Percentiles rank a stretch among this genome's conserved stretches.
Evolutionary conservation across 371 early-diverging fungal genomes (phyloP).

Genomic region (Mucor racemosus): DNA sequence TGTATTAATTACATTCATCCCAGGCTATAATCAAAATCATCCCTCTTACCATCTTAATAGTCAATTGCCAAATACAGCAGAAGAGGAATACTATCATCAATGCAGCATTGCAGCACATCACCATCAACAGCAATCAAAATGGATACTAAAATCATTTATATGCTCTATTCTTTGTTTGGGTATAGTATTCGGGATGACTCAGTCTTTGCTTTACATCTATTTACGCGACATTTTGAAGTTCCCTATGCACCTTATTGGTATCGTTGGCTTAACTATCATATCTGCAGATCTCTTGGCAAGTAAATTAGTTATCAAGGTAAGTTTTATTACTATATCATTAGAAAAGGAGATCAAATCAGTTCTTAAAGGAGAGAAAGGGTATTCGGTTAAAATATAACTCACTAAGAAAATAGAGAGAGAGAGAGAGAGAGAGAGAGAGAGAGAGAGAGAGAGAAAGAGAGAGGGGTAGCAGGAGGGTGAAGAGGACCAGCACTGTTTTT

Average conservation of each 20-base stretch:
- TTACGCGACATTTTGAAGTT: slow-evolving; percentile 18
- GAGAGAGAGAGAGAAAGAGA: not conserved
- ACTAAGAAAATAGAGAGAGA: not conserved
- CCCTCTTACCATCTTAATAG: not conserved
- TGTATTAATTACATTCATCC: slow-evolving; percentile 15
- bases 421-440: not conserved
- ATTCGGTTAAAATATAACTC: not conserved
- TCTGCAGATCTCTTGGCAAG: slow-evolving; percentile 20
- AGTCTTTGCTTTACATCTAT: slow-evolving; percentile 18
- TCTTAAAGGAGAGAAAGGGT: too few species aligned
- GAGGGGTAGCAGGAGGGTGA: not conserved
- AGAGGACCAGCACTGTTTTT: not conserved
- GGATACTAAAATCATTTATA: slow-evolving; percentile 18
- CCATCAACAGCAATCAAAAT: slow-evolving; percentile 7
- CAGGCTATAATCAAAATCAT: slow-evolving; percentile 5
- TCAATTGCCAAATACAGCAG: not conserved
- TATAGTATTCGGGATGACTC: slow-evolving; percentile 23
- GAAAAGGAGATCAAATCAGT: not conserved
- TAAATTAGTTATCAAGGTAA: slow-evolving; percentile 9
- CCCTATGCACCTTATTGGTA: slow-evolving; percentile 25
- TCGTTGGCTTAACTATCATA: slow-evolving; percentile 15
- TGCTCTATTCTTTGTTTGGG: slow-evolving; percentile 21
- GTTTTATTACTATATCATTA: not conserved
- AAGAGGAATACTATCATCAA: slow-evolving; percentile 15
- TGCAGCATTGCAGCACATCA: slow-evolving; percentile 5